A percentile compares a stretch with the other conserved stretches of the same genome.
Evolutionary conservation across 139 green algal species (phyloP).

Genomic region (Coelastrella sp.): DNA sequence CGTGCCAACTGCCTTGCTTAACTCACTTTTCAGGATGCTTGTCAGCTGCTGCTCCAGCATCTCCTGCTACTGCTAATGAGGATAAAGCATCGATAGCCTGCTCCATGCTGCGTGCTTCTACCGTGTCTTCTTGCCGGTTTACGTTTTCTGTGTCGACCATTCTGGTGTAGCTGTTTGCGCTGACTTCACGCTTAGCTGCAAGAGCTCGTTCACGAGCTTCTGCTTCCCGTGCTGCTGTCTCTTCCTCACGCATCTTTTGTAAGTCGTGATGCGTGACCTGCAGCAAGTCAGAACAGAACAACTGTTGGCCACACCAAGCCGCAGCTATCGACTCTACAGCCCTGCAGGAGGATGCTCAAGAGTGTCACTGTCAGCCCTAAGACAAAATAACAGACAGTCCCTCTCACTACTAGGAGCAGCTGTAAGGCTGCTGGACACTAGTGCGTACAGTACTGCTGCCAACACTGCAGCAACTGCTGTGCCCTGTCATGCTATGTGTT

Average conservation of each 20-base stretch:
- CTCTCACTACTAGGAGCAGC: too few species aligned
- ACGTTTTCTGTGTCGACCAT: slow-evolving; percentile 68
- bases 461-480: background rate
- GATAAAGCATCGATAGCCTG: slow-evolving; percentile 46
- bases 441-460: background rate
- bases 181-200: slow-evolving; percentile 56
- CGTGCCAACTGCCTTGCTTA: too few species aligned
- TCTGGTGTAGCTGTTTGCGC: slow-evolving; percentile 54
- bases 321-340: background rate
- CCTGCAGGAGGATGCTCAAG: background rate
- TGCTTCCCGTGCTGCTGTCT: slow-evolving; percentile 43
- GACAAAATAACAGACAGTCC: too few species aligned
- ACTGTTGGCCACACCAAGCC: background rate
- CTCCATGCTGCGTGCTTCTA: slow-evolving; percentile 69
- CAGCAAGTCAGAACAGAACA: background rate
- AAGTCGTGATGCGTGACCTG: slow-evolving; percentile 73
- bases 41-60: slow-evolving; percentile 51
- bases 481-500: background rate
- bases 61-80: background rate
- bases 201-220: slow-evolving; percentile 50
- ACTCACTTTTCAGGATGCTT: slow-evolving; percentile 84
- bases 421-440: background rate
- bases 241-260: slow-evolving; percentile 55
- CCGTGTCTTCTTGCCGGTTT: slow-evolving; percentile 68
- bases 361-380: background rate